A percentile compares a stretch with the other conserved stretches of the same genome.
These are phyloP conservation scores for Populus hybrid DNA, from an alignment of 441 rosid species.

Conservation along the genomic window DNA sequence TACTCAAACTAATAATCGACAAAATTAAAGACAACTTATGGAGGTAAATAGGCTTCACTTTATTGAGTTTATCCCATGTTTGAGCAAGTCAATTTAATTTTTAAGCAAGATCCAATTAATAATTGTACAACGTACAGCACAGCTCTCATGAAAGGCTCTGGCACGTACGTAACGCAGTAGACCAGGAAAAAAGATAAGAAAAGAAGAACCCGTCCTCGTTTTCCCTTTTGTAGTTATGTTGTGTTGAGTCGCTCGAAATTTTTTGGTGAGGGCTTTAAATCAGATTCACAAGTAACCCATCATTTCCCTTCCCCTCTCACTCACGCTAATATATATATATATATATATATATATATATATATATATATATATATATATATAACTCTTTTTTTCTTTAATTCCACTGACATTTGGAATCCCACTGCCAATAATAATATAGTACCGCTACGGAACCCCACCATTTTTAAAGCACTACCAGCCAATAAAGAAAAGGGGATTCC, in stretches of 20 bases:
- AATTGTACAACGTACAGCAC: neutral
- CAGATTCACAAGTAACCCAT: conserved; percentile 18
- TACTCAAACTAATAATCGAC: no score
- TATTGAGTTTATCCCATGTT: no score
- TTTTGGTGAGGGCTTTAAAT: conserved; percentile 1
- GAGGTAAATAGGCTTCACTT: no score
- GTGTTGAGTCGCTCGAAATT: neutral
- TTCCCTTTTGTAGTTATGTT: neutral
- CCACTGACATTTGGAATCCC: conserved; percentile 24
- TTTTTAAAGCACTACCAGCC: neutral
- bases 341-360: no score
- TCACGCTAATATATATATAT: neutral
- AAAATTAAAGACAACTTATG: no score
- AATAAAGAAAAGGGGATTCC: neutral
- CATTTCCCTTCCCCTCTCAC: neutral
- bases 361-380: no score
- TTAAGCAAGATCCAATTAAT: no score
- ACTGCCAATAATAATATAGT: conserved; percentile 9
- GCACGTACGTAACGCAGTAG: neutral
- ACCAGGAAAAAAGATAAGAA: neutral
- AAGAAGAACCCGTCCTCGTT: neutral
- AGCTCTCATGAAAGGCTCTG: neutral
- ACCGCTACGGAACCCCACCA: neutral
- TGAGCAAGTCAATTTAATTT: no score
- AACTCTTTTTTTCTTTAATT: neutral